Conservation (phyloP, 1,284 basidiomycete species). For the Trichosporon coremiiforme region DNA sequence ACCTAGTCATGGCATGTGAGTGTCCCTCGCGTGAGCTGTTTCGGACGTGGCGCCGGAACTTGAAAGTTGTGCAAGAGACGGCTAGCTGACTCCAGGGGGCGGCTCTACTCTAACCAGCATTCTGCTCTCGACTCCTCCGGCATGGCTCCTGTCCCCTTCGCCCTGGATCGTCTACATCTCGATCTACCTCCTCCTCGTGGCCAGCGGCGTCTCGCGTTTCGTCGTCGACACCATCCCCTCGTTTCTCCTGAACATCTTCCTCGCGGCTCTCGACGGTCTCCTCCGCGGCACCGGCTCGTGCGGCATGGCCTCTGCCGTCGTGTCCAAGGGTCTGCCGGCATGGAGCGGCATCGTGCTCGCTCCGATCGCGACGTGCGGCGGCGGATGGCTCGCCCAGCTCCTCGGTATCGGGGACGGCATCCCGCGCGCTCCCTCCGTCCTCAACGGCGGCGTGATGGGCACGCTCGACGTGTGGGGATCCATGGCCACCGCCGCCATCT, state of each 20-base stretch:
- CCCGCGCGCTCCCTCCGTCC: constrained; percentile 37
- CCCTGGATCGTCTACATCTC: constrained; percentile 48
- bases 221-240: constrained; percentile 37
- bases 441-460: constrained; percentile 39
- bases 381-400: constrained; percentile 42
- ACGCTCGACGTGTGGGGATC: constrained; percentile 50
- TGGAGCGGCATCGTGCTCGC: constrained; percentile 42
- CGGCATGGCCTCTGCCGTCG: not conserved
- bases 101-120: constrained; percentile 46
- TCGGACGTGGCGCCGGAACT: too few species aligned
- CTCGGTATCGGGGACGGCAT: constrained; percentile 38
- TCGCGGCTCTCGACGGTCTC: constrained; percentile 42
- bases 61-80: too few species aligned
- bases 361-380: constrained; percentile 42
- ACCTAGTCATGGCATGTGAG: constrained; percentile 49
- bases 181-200: constrained; percentile 41
- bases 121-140: constrained; percentile 45
- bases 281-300: constrained; percentile 35
- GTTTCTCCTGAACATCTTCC: constrained; percentile 39
- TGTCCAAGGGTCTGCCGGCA: constrained; percentile 3
- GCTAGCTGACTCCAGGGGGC: constrained; percentile 40
- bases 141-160: constrained; percentile 48
- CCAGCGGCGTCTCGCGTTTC: constrained; percentile 38
- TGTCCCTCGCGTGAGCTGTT: constrained; percentile 2
- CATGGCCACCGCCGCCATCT: constrained; percentile 35